phyloP scores from a whole-genome alignment of 192 early-diverging fungal genomes.

The Rhizophagus clarus region DNA sequence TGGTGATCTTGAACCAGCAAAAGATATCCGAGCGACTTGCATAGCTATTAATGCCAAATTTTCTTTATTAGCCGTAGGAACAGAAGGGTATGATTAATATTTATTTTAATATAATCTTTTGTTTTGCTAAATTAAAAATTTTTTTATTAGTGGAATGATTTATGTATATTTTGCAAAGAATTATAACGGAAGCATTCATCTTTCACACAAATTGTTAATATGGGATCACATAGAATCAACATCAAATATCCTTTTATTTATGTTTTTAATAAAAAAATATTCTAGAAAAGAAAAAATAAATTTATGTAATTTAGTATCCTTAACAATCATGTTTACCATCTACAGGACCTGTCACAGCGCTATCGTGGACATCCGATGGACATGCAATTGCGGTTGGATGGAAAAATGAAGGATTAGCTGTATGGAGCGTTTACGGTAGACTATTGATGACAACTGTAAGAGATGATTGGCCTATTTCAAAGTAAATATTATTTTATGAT shows the following conservation, averaged over 20 bases:
- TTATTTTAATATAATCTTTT: background rate
- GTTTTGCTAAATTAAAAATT: background rate
- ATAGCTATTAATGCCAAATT: constrained; percentile 72
- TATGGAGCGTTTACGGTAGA: constrained; percentile 82
- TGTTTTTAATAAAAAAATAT: too few relatives aligned
- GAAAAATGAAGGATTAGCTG: constrained; percentile 60
- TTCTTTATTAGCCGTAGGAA: constrained; percentile 72
- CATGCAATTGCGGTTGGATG: constrained; percentile 73
- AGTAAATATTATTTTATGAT: constrained; percentile 34
- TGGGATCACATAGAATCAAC: constrained; percentile 23
- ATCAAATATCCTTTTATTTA: constrained; percentile 29
- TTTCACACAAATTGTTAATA: constrained; percentile 52
- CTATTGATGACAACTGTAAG: constrained; percentile 58
- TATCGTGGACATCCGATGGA: constrained; percentile 78
- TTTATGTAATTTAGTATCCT: background rate
- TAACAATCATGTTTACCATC: constrained; percentile 20
- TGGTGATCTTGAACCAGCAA: constrained; percentile 40
- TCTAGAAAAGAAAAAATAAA: background rate
- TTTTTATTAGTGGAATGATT: constrained; percentile 49
- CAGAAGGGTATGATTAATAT: constrained; percentile 41
- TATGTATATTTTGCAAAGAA: constrained; percentile 55
- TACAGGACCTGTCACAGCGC: constrained; percentile 45
- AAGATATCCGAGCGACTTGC: constrained; percentile 49
- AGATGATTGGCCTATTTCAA: constrained; percentile 47
- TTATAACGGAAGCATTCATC: constrained; percentile 43